phyloP scores from a whole-genome alignment of 306 rosid genomes.

The Lagenaria siceraria region DNA sequence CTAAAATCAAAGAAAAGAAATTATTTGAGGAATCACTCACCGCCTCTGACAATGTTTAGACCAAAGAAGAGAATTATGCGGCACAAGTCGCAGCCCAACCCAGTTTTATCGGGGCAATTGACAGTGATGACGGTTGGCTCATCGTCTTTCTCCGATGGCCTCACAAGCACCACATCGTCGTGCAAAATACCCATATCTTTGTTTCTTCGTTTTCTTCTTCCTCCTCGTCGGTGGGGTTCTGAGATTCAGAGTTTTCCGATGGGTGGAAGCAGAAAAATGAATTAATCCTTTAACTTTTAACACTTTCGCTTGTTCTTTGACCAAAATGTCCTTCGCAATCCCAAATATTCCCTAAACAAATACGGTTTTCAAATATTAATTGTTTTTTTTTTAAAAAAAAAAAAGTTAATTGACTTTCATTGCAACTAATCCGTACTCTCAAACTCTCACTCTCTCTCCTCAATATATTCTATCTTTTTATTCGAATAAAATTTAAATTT shows the following conservation, averaged over 20 bases:
- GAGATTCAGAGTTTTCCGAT: not conserved
- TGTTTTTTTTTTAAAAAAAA: not conserved
- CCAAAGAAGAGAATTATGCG: conserved; percentile 91
- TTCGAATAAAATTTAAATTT: not conserved
- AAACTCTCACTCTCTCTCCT: not conserved
- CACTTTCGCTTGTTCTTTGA: not conserved
- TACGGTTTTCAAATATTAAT: not conserved
- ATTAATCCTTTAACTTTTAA: not conserved
- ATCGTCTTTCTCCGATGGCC: conserved; percentile 45
- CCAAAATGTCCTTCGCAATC: not conserved
- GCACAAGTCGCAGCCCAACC: conserved; percentile 90
- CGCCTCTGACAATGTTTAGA: conserved; percentile 87
- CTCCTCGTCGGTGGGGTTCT: not conserved
- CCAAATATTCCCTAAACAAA: not conserved
- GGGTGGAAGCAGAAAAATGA: not conserved
- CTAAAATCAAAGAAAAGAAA: not conserved
- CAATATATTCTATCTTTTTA: no score
- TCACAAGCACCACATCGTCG: conserved; percentile 72
- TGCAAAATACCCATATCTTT: conserved; percentile 53
- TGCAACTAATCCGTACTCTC: not conserved
- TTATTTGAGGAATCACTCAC: conserved; percentile 29
- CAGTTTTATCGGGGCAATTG: conserved; percentile 92
- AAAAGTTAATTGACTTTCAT: not conserved
- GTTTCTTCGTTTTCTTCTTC: not conserved
- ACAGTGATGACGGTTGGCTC: conserved; percentile 70